phyloP scores from a whole-genome alignment of 1,139 yeast species.

The Yamadazyma jaroonii region DNA sequence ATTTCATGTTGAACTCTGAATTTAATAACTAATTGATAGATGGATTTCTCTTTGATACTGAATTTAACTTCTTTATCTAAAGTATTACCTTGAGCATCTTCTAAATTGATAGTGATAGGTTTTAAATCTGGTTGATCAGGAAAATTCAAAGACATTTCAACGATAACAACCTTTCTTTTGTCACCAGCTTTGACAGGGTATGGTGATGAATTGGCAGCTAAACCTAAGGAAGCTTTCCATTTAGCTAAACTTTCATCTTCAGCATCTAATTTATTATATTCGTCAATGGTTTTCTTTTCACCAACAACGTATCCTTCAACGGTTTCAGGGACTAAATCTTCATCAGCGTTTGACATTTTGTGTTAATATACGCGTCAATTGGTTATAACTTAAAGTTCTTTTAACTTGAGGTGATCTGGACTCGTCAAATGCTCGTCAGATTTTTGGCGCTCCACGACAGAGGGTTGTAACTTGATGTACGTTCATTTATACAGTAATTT shows the following conservation, averaged over 20 bases:
- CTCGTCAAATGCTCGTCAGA: too few species aligned
- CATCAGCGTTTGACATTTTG: constrained; percentile 27
- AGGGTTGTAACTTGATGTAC: too few species aligned
- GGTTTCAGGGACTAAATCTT: constrained; percentile 63
- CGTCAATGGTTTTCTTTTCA: constrained; percentile 83
- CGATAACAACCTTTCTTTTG: constrained; percentile 71
- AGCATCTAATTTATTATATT: constrained; percentile 80
- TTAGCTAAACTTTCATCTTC: constrained; percentile 88
- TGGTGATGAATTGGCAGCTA: constrained; percentile 51
- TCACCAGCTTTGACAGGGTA: constrained; percentile 72
- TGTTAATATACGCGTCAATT: too few species aligned
- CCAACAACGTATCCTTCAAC: constrained; percentile 73
- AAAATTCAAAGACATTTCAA: constrained; percentile 70
- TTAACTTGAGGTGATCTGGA: too few species aligned
- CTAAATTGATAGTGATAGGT: constrained; percentile 65
- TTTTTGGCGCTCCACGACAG: too few species aligned
- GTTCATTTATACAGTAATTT: too few species aligned
- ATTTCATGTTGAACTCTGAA: constrained; percentile 90
- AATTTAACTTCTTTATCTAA: constrained; percentile 55
- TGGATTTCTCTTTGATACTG: constrained; percentile 73
- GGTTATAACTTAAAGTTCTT: too few species aligned
- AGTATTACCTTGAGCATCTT: constrained; percentile 51
- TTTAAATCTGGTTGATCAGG: constrained; percentile 54
- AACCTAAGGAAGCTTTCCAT: constrained; percentile 91
- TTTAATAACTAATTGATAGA: constrained; percentile 69